Percentiles rank a stretch among this genome's conserved stretches.
These are phyloP conservation scores for Candida awuae DNA, from an alignment of 805 yeast genomes.

Conservation along the genomic window DNA sequence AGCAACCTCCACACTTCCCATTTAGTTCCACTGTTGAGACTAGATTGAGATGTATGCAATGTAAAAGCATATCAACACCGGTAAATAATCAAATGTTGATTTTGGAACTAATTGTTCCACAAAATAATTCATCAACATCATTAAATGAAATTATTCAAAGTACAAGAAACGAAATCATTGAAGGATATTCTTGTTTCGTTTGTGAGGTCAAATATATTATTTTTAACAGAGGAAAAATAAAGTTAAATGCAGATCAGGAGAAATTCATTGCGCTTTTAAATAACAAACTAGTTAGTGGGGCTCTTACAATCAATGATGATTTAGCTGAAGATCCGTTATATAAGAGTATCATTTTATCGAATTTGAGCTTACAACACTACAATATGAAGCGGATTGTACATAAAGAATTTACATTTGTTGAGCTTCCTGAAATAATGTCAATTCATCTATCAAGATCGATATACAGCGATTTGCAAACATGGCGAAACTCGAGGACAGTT, in stretches of 20 bases:
- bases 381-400: conserved; percentile 55
- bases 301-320: conserved; percentile 56
- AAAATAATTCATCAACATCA: conserved; percentile 22
- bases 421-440: conserved; percentile 63
- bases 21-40: conserved; percentile 61
- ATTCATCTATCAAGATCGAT: conserved; percentile 85
- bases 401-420: conserved; percentile 51
- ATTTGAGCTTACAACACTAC: conserved; percentile 22
- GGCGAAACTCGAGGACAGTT: conserved; percentile 71
- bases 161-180: conserved; percentile 59
- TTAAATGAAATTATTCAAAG: conserved; percentile 48
- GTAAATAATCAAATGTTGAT: conserved; percentile 56
- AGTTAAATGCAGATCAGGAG: conserved; percentile 23
- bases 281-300: conserved; percentile 28
- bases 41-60: conserved; percentile 60
- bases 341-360: conserved; percentile 39
- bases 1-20: conserved; percentile 55
- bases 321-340: conserved; percentile 37
- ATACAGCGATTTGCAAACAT: conserved; percentile 55
- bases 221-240: conserved; percentile 1
- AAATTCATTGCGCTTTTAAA: conserved; percentile 30
- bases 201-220: conserved; percentile 44
- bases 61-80: conserved; percentile 55
- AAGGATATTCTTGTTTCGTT: conserved; percentile 69
- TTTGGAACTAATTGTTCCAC: conserved; percentile 71